Evolutionary conservation across 83 land plant species (phyloP).

Genomic region (Picea abies): DNA sequence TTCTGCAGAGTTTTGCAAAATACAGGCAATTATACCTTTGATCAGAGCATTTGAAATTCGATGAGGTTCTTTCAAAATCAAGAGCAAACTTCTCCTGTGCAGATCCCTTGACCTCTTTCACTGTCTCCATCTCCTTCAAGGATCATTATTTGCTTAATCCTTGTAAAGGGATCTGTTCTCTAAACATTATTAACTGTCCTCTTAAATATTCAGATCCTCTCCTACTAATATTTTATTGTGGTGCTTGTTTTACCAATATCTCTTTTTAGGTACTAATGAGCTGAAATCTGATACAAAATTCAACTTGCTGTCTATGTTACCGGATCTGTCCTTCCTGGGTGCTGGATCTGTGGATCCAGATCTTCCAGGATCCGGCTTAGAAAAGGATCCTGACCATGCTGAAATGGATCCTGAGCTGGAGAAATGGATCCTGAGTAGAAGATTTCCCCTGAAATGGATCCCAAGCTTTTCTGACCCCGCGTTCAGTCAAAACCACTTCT

Average conservation of each 20-base stretch:
- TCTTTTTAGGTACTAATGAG: not conserved
- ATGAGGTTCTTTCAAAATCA: not conserved
- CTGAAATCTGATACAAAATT: too few species aligned
- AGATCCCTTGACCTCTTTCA: not conserved
- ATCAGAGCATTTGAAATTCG: not conserved
- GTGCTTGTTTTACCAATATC: not conserved
- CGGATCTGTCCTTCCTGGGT: too few species aligned
- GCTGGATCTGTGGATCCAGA: too few species aligned
- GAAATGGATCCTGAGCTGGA: too few species aligned
- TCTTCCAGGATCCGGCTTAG: too few species aligned
- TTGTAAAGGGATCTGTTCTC: not conserved
- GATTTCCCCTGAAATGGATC: too few species aligned
- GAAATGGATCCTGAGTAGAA: too few species aligned
- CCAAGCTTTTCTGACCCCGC: too few species aligned
- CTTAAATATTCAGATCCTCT: not conserved
- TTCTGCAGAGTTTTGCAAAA: not conserved
- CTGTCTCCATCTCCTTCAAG: not conserved
- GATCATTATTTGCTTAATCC: not conserved
- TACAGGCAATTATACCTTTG: not conserved
- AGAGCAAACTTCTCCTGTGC: not conserved
- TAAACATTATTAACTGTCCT: not conserved
- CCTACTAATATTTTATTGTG: not conserved
- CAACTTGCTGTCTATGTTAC: too few species aligned
- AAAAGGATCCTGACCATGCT: too few species aligned
- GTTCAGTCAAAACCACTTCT: too few species aligned